Conservation (phyloP, 1,284 basidiomycete species). For the Boletus sp. region DNA sequence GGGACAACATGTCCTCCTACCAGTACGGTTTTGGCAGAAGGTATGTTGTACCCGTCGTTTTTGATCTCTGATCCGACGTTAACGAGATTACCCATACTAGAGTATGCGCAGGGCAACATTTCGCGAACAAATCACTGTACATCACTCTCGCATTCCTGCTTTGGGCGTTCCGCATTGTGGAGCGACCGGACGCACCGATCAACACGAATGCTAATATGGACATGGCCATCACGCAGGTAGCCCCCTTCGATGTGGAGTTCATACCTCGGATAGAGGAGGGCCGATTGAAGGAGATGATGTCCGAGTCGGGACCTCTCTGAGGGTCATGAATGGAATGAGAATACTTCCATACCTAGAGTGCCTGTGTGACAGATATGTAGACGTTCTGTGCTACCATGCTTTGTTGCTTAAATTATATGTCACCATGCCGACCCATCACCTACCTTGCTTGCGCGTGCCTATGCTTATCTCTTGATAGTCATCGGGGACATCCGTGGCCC, state of each 20-base stretch:
- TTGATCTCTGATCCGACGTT: background rate
- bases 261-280: slow-evolving; percentile 13
- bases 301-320: background rate
- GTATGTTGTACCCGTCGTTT: slow-evolving; percentile 27
- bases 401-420: no score
- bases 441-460: no score
- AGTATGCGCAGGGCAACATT: slow-evolving; percentile 21
- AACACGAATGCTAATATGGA: slow-evolving; percentile 9
- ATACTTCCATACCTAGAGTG: no score
- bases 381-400: no score
- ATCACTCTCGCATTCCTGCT: slow-evolving; percentile 21
- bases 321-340: background rate
- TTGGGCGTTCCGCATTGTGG: slow-evolving; percentile 23
- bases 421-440: no score
- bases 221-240: slow-evolving; percentile 6
- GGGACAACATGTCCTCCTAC: slow-evolving; percentile 47
- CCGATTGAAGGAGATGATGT: slow-evolving; percentile 9
- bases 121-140: slow-evolving; percentile 23
- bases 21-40: slow-evolving; percentile 60
- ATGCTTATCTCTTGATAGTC: no score
- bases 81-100: slow-evolving; percentile 2
- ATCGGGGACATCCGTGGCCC: no score
- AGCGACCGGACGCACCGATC: slow-evolving; percentile 17
- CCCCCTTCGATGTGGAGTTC: slow-evolving; percentile 18
- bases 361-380: no score